phyloP scores from a whole-genome alignment of 2,329 filamentous ascomycete species.

The Nemania diffusa region DNA sequence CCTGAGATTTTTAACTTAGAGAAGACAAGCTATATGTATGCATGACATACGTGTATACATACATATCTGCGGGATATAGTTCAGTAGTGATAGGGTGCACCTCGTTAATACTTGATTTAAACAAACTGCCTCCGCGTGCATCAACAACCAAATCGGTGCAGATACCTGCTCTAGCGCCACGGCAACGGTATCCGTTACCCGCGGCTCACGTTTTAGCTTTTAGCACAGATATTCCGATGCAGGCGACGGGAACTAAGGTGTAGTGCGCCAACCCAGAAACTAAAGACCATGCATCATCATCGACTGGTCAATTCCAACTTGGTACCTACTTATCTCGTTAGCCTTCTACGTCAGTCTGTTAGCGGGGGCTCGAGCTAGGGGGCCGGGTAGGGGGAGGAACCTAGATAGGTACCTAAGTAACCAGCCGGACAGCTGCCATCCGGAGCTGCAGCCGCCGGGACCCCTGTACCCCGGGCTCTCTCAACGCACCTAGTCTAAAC shows the following conservation, averaged over 20 bases:
- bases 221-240: neutral
- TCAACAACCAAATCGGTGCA: conserved; percentile 25
- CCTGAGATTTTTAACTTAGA: neutral
- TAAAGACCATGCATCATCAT: neutral
- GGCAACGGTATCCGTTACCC: conserved; percentile 29
- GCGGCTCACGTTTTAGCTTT: conserved; percentile 19
- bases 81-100: too few relatives aligned
- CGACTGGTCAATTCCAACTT: conserved; percentile 11
- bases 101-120: neutral
- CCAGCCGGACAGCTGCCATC: conserved; percentile 3
- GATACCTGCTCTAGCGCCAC: conserved; percentile 32
- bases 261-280: neutral
- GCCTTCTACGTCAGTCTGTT: neutral
- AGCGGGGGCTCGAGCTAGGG: neutral
- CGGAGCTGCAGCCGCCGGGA: conserved; percentile 6
- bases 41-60: too few relatives aligned
- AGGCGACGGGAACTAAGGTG: conserved; percentile 11
- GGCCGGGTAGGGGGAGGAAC: neutral
- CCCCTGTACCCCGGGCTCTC: neutral
- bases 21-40: neutral
- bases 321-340: neutral
- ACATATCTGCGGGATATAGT: neutral
- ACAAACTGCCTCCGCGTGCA: conserved; percentile 14
- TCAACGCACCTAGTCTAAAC: neutral
- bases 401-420: neutral